These are phyloP conservation scores for Kazachstania psychrophila DNA, from an alignment of 805 yeast genomes.

Conservation along the genomic window DNA sequence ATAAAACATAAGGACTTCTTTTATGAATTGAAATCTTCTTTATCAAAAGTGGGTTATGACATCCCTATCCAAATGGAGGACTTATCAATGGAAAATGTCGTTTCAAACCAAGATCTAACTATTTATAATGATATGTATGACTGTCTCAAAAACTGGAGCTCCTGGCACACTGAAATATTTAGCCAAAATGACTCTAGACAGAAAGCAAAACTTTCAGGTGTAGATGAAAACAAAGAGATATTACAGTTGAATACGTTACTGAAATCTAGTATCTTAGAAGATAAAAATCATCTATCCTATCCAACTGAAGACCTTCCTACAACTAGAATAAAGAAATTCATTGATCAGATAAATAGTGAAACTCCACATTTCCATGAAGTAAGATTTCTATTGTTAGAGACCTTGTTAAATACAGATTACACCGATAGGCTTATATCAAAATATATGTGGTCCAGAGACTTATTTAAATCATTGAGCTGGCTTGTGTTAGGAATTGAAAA, in stretches of 20 bases:
- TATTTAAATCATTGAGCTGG: constrained; percentile 30
- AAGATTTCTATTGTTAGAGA: constrained; percentile 27
- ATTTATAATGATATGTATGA: constrained; percentile 25
- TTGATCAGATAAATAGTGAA: constrained; percentile 21
- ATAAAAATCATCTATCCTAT: constrained; percentile 9
- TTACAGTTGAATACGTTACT: constrained; percentile 26
- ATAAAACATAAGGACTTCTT: constrained; percentile 15
- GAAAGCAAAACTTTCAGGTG: constrained; percentile 2
- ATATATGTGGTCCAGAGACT: constrained; percentile 32
- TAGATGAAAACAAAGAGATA: constrained; percentile 12
- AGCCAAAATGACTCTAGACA: constrained; percentile 13
- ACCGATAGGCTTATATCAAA: constrained; percentile 29
- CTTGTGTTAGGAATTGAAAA: constrained; percentile 26
- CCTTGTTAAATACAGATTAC: constrained; percentile 14
- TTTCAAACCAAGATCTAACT: neutral
- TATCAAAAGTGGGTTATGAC: constrained; percentile 3
- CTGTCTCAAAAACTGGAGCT: constrained; percentile 31
- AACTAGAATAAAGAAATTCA: constrained; percentile 14
- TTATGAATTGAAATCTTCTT: constrained; percentile 8
- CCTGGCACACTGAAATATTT: constrained; percentile 27
- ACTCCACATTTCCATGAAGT: constrained; percentile 33
- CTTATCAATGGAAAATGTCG: constrained; percentile 5
- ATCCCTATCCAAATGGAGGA: constrained; percentile 8
- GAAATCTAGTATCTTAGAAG: constrained; percentile 23
- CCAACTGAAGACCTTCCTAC: constrained; percentile 10